Evolutionary conservation across 805 yeast genomes (phyloP), one percentile per base, ranked within the genome.

Genomic region (Yamadazyma olivae): DNA sequence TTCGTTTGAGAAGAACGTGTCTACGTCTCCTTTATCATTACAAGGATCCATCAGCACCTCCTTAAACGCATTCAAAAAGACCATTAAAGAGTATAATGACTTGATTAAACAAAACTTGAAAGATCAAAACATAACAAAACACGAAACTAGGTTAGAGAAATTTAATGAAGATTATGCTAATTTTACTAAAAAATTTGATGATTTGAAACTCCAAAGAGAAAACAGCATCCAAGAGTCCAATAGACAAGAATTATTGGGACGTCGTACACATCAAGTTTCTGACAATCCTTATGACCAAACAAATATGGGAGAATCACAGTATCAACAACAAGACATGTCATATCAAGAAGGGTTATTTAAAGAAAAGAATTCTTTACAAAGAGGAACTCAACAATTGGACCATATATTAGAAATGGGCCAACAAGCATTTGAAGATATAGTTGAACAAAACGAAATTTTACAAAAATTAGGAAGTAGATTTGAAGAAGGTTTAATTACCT

Each of bases 351-450:
- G 95, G 0, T 60, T 86, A 38, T 67, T 73, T 43, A 77, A 81
- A 44, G 98, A 93, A 51, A 73, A 71, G 30, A 74, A 75, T 30
- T 73, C 77, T 6, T 62, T 84, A 24, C 71, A 73, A 21, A 67
- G 85, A 38, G 89, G 95, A 0, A 79, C 84, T 27, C 79, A 79
- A 36, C 95, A 87, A 54, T 64, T 93, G 42, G 99, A 93, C 55
- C 88, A 86, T 45, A 87, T 93, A 27, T 58, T 93, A 28, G 97
- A 86, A 51, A 83, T 87, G 82, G 98, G 97, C 2, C 77, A 83
- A 41, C 74, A 75, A 32, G 87, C 96, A 2, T 76, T 88, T 45
- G 95, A 85, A 33, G 95, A 90, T 53, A 67, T 93, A 16, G 83
- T 84, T 14, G 89, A 83, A 31, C 97, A 93, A 55, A 86, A 87